Evolutionary conservation across 768 basidiomycete genomes (phyloP).

Genomic region (Termitomyces eurrhizus): DNA sequence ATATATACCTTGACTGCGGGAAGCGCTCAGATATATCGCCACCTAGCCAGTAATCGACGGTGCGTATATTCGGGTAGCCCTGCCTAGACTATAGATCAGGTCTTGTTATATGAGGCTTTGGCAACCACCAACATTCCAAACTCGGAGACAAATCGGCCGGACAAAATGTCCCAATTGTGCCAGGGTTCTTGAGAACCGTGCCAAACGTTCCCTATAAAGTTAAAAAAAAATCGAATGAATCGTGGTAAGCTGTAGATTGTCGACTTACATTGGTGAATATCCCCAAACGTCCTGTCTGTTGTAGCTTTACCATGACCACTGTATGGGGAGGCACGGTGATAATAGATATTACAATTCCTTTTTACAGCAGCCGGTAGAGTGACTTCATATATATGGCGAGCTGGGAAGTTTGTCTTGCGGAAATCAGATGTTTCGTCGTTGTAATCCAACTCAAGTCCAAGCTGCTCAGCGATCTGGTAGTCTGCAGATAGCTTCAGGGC

Average conservation of each 20-base stretch:
- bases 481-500: conserved; percentile 35
- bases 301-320: conserved; percentile 72
- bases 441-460: conserved; percentile 79
- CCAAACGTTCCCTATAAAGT: conserved; percentile 79
- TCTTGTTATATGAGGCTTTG: background rate
- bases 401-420: conserved; percentile 83
- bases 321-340: conserved; percentile 88
- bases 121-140: conserved; percentile 75
- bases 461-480: conserved; percentile 83
- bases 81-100: conserved; percentile 47
- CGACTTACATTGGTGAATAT: conserved; percentile 82
- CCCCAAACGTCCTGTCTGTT: conserved; percentile 74
- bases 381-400: conserved; percentile 87
- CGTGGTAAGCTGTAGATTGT: background rate
- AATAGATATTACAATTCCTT: conserved; percentile 61
- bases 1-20: conserved; percentile 79
- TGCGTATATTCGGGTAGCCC: conserved; percentile 84
- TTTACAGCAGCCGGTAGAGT: conserved; percentile 73
- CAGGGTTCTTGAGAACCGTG: conserved; percentile 91
- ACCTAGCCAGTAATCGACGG: conserved; percentile 86
- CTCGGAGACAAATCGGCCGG: conserved; percentile 92
- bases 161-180: conserved; percentile 89
- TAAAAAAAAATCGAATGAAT: background rate
- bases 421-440: conserved; percentile 81
- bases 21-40: conserved; percentile 69